Conservation (phyloP, 2,329 filamentous ascomycete species). For the Ambrosiella cleistominuta region DNA sequence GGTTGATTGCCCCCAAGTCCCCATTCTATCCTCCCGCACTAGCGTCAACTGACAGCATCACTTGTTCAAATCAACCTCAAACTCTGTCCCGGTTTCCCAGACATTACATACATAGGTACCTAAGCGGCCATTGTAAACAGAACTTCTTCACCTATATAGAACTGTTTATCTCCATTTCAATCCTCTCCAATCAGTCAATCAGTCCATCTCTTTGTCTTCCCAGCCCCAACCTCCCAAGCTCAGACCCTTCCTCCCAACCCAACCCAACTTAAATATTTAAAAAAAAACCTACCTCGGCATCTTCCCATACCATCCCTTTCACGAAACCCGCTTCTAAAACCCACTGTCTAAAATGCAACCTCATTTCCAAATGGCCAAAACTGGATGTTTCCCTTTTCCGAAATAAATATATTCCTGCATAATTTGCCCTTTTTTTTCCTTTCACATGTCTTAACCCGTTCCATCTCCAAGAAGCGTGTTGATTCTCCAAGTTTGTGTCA, state of each 20-base stretch:
- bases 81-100: neutral
- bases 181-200: neutral
- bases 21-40: neutral
- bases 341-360: neutral
- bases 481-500: too few species aligned
- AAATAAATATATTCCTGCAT: too few species aligned
- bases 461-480: too few species aligned
- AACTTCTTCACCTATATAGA: neutral
- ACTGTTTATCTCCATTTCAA: neutral
- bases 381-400: neutral
- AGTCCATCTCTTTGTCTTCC: neutral
- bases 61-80: neutral
- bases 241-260: neutral
- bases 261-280: neutral
- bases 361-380: neutral
- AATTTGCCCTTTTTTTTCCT: too few species aligned
- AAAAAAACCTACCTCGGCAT: neutral
- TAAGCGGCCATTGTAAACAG: neutral
- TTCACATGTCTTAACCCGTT: too few species aligned
- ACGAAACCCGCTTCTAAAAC: neutral
- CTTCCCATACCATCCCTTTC: neutral
- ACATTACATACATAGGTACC: too few species aligned
- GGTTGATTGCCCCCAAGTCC: conserved; percentile 4
- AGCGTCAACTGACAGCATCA: neutral
- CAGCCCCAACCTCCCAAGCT: neutral